These are phyloP conservation scores for Thraustochytrium striatum DNA, from an alignment of 352 stramenopile species.

Conservation along the genomic window DNA sequence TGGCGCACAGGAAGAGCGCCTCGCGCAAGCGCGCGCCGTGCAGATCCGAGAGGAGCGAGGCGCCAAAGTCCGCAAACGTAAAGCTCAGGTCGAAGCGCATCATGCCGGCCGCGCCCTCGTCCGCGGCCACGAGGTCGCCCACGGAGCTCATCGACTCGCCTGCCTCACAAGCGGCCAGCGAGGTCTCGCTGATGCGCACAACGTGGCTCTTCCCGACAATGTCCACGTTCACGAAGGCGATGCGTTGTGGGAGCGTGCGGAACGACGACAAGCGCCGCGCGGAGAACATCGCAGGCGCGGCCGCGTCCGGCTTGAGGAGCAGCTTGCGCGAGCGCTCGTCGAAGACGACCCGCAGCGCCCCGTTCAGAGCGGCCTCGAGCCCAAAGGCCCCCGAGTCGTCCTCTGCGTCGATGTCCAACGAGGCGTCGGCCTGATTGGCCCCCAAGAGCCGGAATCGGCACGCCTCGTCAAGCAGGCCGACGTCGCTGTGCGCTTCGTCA, in stretches of 20 bases:
- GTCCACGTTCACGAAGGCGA: slow-evolving; percentile 27
- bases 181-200: slow-evolving; percentile 20
- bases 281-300: neutral
- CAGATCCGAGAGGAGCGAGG: slow-evolving; percentile 11
- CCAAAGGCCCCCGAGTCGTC: too few species aligned
- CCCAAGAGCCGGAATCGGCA: too few species aligned
- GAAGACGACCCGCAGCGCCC: too few species aligned
- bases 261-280: neutral
- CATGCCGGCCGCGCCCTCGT: neutral
- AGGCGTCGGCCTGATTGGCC: too few species aligned
- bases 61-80: slow-evolving; percentile 9
- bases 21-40: neutral
- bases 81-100: slow-evolving; percentile 5
- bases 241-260: neutral
- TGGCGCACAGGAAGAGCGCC: slow-evolving; percentile 3
- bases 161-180: neutral
- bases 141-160: neutral
- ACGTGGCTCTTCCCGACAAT: slow-evolving; percentile 9
- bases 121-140: too few species aligned
- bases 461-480: too few species aligned
- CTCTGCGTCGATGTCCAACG: too few species aligned
- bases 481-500: too few species aligned
- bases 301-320: neutral
- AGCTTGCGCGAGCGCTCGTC: too few species aligned
- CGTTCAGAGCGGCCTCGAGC: too few species aligned